Evolutionary conservation across 129 eudicot genomes (phyloP).

Genomic region (Mikania micrantha): DNA sequence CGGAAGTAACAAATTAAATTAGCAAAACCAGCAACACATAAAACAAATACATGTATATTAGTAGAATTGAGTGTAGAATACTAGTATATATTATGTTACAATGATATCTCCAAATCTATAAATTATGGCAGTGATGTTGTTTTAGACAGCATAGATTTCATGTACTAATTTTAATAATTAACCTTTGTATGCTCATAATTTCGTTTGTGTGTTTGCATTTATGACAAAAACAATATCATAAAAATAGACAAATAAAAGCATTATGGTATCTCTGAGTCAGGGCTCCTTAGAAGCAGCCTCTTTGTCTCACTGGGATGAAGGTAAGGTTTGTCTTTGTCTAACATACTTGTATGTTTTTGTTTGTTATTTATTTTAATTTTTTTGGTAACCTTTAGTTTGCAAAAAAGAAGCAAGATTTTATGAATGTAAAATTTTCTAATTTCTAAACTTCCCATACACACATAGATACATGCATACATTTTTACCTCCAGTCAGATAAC

Average conservation of each 20-base stretch:
- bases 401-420: background rate
- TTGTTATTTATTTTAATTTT: no score
- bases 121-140: background rate
- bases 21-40: slow-evolving; percentile 3
- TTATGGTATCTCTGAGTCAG: no score
- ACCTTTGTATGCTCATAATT: no score
- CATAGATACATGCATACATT: background rate
- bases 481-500: background rate
- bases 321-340: no score
- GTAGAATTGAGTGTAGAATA: background rate
- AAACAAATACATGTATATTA: background rate
- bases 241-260: no score
- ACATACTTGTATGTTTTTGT: no score
- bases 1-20: background rate
- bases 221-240: no score
- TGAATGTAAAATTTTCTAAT: background rate
- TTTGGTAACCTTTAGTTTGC: no score
- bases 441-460: background rate
- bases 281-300: no score
- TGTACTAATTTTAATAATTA: background rate
- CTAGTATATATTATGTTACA: background rate
- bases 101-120: background rate
- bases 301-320: no score
- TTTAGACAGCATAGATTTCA: background rate
- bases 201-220: no score